Conservation (phyloP, 2,329 filamentous ascomycete genomes). For the Aspergillus hiratsukae region DNA sequence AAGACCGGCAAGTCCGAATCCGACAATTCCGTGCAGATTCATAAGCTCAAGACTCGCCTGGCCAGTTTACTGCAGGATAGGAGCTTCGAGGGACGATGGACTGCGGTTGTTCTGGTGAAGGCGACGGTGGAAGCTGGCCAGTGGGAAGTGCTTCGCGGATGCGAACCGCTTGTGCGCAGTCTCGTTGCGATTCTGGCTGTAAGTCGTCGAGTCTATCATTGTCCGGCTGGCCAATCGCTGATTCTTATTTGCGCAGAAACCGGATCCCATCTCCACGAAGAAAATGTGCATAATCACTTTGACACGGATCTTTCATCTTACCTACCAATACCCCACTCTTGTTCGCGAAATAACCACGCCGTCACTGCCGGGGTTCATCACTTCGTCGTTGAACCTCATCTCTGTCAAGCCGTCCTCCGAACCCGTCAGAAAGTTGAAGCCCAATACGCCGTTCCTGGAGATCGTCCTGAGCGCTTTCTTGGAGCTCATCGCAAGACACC, state of each 20-base stretch:
- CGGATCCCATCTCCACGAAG: slow-evolving; percentile 70
- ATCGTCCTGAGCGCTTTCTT: slow-evolving; percentile 67
- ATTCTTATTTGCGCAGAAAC: slow-evolving; percentile 53
- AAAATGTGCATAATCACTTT: slow-evolving; percentile 72
- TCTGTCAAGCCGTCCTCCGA: slow-evolving; percentile 44
- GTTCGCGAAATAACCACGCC: slow-evolving; percentile 85
- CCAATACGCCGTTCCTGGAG: slow-evolving; percentile 54
- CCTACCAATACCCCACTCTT: slow-evolving; percentile 76
- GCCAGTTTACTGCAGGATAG: slow-evolving; percentile 74
- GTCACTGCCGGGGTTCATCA: slow-evolving; percentile 69
- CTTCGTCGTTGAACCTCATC: slow-evolving; percentile 64
- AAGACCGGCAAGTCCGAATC: slow-evolving; percentile 58
- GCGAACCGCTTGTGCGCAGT: slow-evolving; percentile 71
- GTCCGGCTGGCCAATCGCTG: slow-evolving; percentile 7
- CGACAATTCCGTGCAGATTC: slow-evolving; percentile 66
- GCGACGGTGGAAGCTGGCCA: slow-evolving; percentile 76
- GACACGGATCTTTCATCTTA: slow-evolving; percentile 76
- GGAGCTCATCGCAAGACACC: slow-evolving; percentile 71
- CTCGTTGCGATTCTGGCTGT: slow-evolving; percentile 71
- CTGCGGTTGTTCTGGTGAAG: slow-evolving; percentile 74
- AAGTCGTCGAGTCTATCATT: slow-evolving; percentile 16
- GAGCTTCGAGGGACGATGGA: slow-evolving; percentile 68
- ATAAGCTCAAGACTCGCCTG: slow-evolving; percentile 76
- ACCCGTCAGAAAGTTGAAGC: slow-evolving; percentile 31
- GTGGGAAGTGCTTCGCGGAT: slow-evolving; percentile 72